These are phyloP conservation scores for Picea engelmannii DNA, from an alignment of 83 land plant species.

Conservation along the genomic window DNA sequence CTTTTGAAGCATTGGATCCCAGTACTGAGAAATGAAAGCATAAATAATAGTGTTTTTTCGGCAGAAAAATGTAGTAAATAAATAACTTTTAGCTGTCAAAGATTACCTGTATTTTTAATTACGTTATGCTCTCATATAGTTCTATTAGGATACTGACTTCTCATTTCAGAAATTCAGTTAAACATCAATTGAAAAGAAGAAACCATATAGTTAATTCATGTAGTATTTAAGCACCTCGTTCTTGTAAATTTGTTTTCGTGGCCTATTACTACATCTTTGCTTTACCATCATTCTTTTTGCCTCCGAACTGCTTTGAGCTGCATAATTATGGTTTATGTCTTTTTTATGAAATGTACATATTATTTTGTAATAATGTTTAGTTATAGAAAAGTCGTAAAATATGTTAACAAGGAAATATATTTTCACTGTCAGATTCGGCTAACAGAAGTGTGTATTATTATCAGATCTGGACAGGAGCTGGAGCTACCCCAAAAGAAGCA, in stretches of 20 bases:
- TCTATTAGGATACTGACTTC: too few relatives aligned
- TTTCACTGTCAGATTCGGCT: neutral
- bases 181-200: neutral
- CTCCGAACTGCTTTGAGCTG: neutral
- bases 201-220: neutral
- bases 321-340: neutral
- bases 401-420: neutral
- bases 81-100: too few relatives aligned
- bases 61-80: too few relatives aligned
- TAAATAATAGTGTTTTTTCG: neutral
- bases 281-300: too few relatives aligned
- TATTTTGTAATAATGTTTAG: neutral
- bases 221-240: neutral
- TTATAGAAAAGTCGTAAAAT: neutral
- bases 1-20: neutral
- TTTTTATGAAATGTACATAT: neutral
- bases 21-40: neutral
- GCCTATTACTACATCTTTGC: too few relatives aligned
- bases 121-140: too few relatives aligned
- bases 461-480: conserved; percentile 81
- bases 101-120: too few relatives aligned
- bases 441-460: neutral
- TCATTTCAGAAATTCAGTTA: neutral
- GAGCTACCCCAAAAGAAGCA: conserved; percentile 79
- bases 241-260: too few relatives aligned